Evolutionary conservation across 768 basidiomycete genomes (phyloP).

Genomic region (Polyporus arcularius): DNA sequence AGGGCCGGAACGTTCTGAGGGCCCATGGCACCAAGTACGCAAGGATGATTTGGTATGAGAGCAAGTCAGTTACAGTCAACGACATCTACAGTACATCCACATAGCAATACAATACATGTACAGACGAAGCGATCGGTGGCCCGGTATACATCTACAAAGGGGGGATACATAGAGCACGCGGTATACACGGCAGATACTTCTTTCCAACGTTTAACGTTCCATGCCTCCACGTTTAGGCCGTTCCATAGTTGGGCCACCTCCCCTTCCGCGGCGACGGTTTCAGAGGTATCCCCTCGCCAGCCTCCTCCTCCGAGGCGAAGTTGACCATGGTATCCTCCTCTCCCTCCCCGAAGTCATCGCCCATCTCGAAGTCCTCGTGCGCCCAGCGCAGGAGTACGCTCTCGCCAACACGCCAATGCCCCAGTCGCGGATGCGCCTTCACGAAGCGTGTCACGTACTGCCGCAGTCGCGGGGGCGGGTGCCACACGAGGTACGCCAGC

Average conservation of each 20-base stretch:
- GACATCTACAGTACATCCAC: too few species aligned
- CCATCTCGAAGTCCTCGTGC: constrained; percentile 43
- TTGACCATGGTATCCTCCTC: constrained; percentile 50
- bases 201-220: too few species aligned
- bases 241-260: constrained; percentile 19
- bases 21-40: too few species aligned
- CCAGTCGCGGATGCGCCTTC: constrained; percentile 26
- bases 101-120: too few species aligned
- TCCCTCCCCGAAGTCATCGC: constrained; percentile 22
- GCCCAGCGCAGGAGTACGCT: constrained; percentile 47
- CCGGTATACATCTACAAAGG: too few species aligned
- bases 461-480: constrained; percentile 27
- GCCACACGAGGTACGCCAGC: constrained; percentile 26
- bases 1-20: too few species aligned
- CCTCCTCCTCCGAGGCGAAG: constrained; percentile 20
- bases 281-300: constrained; percentile 47
- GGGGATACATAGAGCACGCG: too few species aligned
- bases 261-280: constrained; percentile 34
- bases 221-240: background rate
- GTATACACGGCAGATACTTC: too few species aligned
- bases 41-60: too few species aligned
- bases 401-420: constrained; percentile 41
- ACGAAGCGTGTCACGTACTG: constrained; percentile 19
- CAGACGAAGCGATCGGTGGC: too few species aligned
- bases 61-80: too few species aligned